Conservation (phyloP, 371 early-diverging fungal species). For the Entomophthora muscae region DNA sequence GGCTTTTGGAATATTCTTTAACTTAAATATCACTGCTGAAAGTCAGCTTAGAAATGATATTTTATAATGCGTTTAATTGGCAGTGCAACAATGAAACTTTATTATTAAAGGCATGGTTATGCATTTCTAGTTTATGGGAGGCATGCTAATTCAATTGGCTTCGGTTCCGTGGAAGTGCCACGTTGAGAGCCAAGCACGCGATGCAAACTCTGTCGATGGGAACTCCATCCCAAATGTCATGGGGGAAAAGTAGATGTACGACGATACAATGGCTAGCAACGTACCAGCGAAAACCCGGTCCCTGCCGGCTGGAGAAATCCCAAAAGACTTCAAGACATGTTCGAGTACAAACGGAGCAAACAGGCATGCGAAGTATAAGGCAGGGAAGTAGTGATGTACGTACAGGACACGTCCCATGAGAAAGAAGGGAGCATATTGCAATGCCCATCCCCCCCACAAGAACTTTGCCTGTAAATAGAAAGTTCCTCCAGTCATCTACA, state of each 20-base stretch:
- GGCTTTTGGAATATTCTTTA: too few relatives aligned
- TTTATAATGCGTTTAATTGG: too few relatives aligned
- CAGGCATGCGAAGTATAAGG: constrained; percentile 83
- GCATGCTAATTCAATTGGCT: too few relatives aligned
- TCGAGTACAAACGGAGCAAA: constrained; percentile 53
- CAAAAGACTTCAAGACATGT: constrained; percentile 20
- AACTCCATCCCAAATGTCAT: constrained; percentile 5
- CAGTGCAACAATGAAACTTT: too few relatives aligned
- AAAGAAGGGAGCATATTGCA: constrained; percentile 95
- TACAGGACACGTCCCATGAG: constrained; percentile 96
- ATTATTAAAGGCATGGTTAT: too few relatives aligned
- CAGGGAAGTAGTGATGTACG: constrained; percentile 97
- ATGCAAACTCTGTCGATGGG: background rate
- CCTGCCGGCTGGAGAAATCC: constrained; percentile 12
- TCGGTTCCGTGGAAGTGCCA: constrained; percentile 4
- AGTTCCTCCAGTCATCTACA: constrained; percentile 51
- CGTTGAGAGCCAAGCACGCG: background rate
- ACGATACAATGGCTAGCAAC: background rate
- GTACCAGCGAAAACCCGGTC: background rate
- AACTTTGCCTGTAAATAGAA: constrained; percentile 51
- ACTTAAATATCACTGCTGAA: too few relatives aligned
- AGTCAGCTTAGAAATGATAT: too few relatives aligned
- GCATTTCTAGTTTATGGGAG: too few relatives aligned
- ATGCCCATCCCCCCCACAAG: constrained; percentile 78
- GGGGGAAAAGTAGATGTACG: constrained; percentile 1